Base-by-base conservation (phyloP, 495 filamentous ascomycete species). In the Massariosphaeria phaeospora region DNA sequence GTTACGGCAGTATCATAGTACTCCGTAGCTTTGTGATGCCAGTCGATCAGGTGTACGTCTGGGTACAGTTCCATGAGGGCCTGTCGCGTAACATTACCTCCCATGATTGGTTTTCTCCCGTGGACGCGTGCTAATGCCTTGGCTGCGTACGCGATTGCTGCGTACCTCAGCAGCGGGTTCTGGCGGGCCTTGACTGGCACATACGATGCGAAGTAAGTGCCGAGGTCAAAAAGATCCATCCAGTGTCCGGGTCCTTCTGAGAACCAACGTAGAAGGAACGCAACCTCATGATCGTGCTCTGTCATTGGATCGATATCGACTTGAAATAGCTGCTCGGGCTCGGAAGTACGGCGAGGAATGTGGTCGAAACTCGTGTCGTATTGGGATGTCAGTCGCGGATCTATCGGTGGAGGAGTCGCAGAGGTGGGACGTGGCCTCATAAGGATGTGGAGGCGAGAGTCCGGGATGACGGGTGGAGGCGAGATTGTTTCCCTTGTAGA, bases 141-240 rank as follows among this genome's bases (percentile, higher is more conserved):
- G 15, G 80, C 82, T 5, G 80, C 75, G 55, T 79, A 79, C 24
- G 81, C 80, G 53, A 79, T 78, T 10, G 80, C 79, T 6, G 81
- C 77, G 58, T 79, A 80, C 55, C 79, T 77, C 26, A 84, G 63
- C 8, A 85, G 68, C 6, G 78, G 76, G 51, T 81, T 82, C 1
- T 71, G 71, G 26, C 74, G 63, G 18, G 82, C 76, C 58, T 76
- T 72, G 0, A 81, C 76, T 0, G 81, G 82, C 11, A 84, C 76
- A 52, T 77, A 72, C 10, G 76, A 78, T 11, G 79, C 73, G 47
- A 84, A 84, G 64, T 81, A 83, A 7, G 72, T 76, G 8, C 73
- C 75, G 10, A 78, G 69, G 59, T 85, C 82, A 55, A 80, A 84
- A 0, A 83, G 68, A 58, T 83, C 81, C 81, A 84, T 84, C 82